phyloP scores from a whole-genome alignment of 495 filamentous ascomycete species.

The Entonaema liquescens region DNA sequence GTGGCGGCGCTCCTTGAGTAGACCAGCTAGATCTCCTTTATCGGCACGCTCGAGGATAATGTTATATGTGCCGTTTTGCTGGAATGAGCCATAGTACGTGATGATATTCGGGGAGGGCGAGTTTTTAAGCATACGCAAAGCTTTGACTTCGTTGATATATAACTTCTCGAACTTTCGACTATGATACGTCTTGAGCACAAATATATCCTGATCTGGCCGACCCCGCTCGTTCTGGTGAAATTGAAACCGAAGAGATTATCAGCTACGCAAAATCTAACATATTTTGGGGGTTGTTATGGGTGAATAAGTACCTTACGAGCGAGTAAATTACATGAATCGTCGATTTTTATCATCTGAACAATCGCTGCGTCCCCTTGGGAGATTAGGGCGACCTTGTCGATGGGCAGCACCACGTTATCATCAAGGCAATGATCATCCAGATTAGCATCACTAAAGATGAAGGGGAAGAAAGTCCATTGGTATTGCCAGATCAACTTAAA shows the following conservation, averaged over 20 bases:
- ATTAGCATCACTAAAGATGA: no score
- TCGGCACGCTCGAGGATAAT: slow-evolving; percentile 59
- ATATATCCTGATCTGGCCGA: slow-evolving; percentile 39
- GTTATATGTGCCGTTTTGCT: slow-evolving; percentile 49
- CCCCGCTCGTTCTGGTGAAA: background rate
- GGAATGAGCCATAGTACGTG: slow-evolving; percentile 55
- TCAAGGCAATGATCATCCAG: no score
- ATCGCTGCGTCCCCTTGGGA: slow-evolving; percentile 27
- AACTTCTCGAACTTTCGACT: slow-evolving; percentile 38
- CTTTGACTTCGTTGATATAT: slow-evolving; percentile 50
- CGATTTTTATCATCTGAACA: slow-evolving; percentile 41
- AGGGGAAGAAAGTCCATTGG: no score
- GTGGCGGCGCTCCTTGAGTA: slow-evolving; percentile 42
- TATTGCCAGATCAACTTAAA: no score
- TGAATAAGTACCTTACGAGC: background rate
- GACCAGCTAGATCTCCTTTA: slow-evolving; percentile 53
- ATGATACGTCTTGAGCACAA: slow-evolving; percentile 55
- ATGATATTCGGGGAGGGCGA: slow-evolving; percentile 47
- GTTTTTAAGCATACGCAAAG: slow-evolving; percentile 46
- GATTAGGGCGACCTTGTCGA: slow-evolving; percentile 27
- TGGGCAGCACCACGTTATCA: slow-evolving; percentile 43
- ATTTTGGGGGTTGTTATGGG: no score
- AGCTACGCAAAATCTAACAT: no score
- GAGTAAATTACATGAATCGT: slow-evolving; percentile 44
- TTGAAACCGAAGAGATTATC: no score